Base-by-base conservation (phyloP, 2,329 filamentous ascomycete species). In the Berkeleyomyces rouxiae region DNA sequence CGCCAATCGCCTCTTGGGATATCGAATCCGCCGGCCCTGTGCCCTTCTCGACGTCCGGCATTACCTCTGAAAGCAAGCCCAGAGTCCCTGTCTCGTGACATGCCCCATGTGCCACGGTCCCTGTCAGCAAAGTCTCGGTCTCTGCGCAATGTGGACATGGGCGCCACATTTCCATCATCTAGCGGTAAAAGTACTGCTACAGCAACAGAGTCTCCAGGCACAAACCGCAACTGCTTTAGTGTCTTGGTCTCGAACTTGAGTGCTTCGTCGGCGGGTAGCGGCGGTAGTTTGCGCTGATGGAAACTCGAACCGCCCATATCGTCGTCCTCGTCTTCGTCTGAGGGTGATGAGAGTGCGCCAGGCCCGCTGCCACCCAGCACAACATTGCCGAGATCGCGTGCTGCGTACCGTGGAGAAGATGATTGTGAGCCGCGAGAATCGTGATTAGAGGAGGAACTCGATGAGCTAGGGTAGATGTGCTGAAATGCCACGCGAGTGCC, bases 401-500 rank as follows among this genome's bases (percentile, higher is more conserved):
- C 83, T 13, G 86, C 78, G 74, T 87, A 96, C 40, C 85, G 81
- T 7, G 66, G 82, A 9, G 55, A 55, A 9, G 31, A 47, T 9
- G 51, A 37, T 16, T 31, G 7, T 3, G 51, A 11, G 9, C 10
- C 36, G 49, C 58, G 66, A 65, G 65, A 64, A 39, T 66, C 65
- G 59, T 70, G 66, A 63, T 70, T 70, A 1, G 31, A 71, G 36
- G 62, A 46, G 43, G 43, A 46, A 43, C 6, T 61, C 13, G 73
- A 74, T 33, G 87, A 82, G 72, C 96, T 90, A 1, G 88, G 87
- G 71, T 87, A 96, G 61, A 96, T 83, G 16, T 96, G 81, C 58
- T 91, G 86, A 74, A 93, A 97, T 65, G 83, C 84, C n/a, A 96
- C 79, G 61, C 92, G 84, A 7, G 90, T 92, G 65, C 92, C 91